Evolutionary conservation across 257 asterid genomes (phyloP), one percentile per base, ranked within the genome.

Genomic region (Gentiana straminea): DNA sequence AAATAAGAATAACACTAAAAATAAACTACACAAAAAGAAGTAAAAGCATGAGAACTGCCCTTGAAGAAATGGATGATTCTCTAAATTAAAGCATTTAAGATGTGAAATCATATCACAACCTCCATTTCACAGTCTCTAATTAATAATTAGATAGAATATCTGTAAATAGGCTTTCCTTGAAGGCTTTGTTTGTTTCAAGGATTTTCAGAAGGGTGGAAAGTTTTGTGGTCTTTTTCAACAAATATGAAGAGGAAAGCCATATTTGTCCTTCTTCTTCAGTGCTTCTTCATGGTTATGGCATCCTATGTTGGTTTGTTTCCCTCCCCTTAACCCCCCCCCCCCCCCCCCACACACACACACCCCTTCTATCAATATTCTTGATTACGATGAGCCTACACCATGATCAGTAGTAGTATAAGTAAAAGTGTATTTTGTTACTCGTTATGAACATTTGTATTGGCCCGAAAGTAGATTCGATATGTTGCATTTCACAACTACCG

Each of bases 41-140:
- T 52, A 49, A 51, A 63, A 61, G 34, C 37, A 46, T 62, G 65
- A 65, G 65, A 70, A 68, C 64, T 74, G 65, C n/a, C n/a, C 47
- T 59, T 52, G 58, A 77, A 73, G 83, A 68, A 76, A 76, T 60
- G 60, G 54, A 38, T 45, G 67, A 78, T 69, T 80, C 76, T 78
- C 58, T 9, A 3, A 1, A 64, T 47, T 52, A 55, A 35, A 9
- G 49, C 65, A 69, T 60, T 58, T 62, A 51, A 51, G 54, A 60
- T 13, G 4, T 44, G 11, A 49, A 49, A 50, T 54, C 55, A 46
- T 35, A 15, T 53, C 7, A 57, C 43, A 43, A 2, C 57, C 61
- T 51, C 66, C 52, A 39, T 13, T 33, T 47, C 48, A 49, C 1
- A 3, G 4, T 35, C 44, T 36, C 13, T 5, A 33, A 60, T 33